Evolutionary conservation across 768 basidiomycete genomes (phyloP).

Genomic region (Tricholoma hemisulphureum): DNA sequence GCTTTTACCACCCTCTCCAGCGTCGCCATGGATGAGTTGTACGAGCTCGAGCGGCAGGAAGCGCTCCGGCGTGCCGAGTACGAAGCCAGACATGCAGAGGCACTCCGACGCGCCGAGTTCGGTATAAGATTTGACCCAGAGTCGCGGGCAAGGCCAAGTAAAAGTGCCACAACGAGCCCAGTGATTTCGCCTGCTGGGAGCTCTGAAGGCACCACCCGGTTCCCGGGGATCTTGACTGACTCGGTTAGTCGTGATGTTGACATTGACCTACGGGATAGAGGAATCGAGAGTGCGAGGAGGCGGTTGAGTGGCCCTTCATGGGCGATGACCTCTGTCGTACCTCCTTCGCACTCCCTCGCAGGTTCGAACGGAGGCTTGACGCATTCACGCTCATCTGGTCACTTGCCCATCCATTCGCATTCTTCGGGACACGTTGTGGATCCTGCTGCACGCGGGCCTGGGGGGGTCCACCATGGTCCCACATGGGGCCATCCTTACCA

Average conservation of each 20-base stretch:
- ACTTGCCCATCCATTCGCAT: conserved; percentile 29
- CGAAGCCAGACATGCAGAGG: conserved; percentile 73
- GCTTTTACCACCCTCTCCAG: conserved; percentile 70
- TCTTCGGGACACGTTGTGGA: conserved; percentile 45
- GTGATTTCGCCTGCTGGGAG: conserved; percentile 39
- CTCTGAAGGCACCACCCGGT: conserved; percentile 35
- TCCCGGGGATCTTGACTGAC: conserved; percentile 39
- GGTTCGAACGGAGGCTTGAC: conserved; percentile 6
- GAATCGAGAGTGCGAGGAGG: conserved; percentile 31
- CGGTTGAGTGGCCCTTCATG: conserved; percentile 57
- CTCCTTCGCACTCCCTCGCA: conserved; percentile 26
- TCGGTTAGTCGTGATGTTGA: conserved; percentile 28
- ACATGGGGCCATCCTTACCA: conserved; percentile 45
- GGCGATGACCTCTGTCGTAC: conserved; percentile 46
- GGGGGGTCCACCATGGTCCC: conserved; percentile 27
- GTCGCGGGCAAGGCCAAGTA: conserved; percentile 38
- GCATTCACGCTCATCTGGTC: neutral
- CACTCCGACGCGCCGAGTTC: conserved; percentile 67
- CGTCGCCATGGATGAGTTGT: conserved; percentile 85
- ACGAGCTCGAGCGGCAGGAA: conserved; percentile 85
- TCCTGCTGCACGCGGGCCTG: conserved; percentile 23
- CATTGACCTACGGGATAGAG: conserved; percentile 21
- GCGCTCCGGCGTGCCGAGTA: conserved; percentile 83
- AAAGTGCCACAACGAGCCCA: conserved; percentile 71
- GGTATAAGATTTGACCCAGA: conserved; percentile 50